Conservation (phyloP, 1,284 basidiomycete species). For the Heterobasidion annosum region DNA sequence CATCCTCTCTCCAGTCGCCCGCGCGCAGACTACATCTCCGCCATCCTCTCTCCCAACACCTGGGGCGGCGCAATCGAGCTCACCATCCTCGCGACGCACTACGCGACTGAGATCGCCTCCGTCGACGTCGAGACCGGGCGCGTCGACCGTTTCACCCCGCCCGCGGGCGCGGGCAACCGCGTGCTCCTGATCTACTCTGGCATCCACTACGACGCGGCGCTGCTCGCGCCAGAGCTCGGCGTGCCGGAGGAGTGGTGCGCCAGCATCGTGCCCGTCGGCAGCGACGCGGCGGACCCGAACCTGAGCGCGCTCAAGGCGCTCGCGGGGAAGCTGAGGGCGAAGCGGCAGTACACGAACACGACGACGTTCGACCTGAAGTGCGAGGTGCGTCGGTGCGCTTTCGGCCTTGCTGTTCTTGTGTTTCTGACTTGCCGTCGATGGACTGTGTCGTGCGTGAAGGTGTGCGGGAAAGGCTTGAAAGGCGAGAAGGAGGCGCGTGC, state of each 20-base stretch:
- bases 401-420: background rate
- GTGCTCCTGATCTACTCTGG: constrained; percentile 84
- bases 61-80: constrained; percentile 96
- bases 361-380: constrained; percentile 84
- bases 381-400: constrained; percentile 38
- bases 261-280: constrained; percentile 65
- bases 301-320: constrained; percentile 64
- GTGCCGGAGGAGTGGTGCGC: constrained; percentile 84
- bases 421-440: background rate
- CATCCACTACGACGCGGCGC: constrained; percentile 89
- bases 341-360: constrained; percentile 85
- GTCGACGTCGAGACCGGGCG: constrained; percentile 89
- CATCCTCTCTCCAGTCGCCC: constrained; percentile 38
- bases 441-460: constrained; percentile 33
- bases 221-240: constrained; percentile 67
- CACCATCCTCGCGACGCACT: constrained; percentile 74
- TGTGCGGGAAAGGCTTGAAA: constrained; percentile 72
- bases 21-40: constrained; percentile 68
- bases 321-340: constrained; percentile 60
- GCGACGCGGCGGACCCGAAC: constrained; percentile 41
- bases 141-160: constrained; percentile 76
- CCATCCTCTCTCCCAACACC: constrained; percentile 69
- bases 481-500: constrained; percentile 88
- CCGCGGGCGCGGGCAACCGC: constrained; percentile 25
- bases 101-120: constrained; percentile 77